Evolutionary conservation across 257 asterid species (phyloP), one percentile per base, ranked within the genome.

Genomic region (Solanum tarapatanum): DNA sequence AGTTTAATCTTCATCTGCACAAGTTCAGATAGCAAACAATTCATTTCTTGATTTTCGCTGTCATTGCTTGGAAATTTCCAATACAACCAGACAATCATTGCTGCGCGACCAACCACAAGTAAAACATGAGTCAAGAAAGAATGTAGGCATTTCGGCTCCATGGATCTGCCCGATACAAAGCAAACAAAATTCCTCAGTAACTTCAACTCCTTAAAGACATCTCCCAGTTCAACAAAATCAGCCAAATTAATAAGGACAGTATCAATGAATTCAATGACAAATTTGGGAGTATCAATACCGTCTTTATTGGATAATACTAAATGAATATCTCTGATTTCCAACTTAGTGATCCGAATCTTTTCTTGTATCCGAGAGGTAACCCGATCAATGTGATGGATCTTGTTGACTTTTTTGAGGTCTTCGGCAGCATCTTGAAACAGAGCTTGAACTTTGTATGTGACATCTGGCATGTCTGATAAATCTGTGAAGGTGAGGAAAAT

Each of bases 401-500:
- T 51, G 62, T 51, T 51, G 62, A 51, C 23, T 6, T 51, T 51
- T 51, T 16, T 51, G 9, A 51, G 62, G 23, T 51, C 62, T 0
- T 0, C 23, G 9, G 7, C 23, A 51, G 62, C 62, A 51, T 16
- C 62, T 51, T 51, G 60, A 51, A 51, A 51, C 60, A 51, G 60
- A 51, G 8, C 3, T 16, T 51, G 3, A 16, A 51, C 9, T 16
- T 51, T 51, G 62, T 16, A 14, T 2, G 8, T 6, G 3, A 6
- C 0, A 51, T 51, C 9, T 16, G 62, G 0, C 62, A 5, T 51
- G 0, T 0, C 0, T 51, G 62, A 51, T 51, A 51, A 51, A 16
- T 51, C 23, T 51, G 62, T 51, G 23, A 51, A 16, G 62, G 0
- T 51, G 23, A 51, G 62, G 0, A 51, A 51, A 51, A 51, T 51